These are phyloP conservation scores for Mycena vitilis DNA, from an alignment of 768 basidiomycete species.

Conservation along the genomic window DNA sequence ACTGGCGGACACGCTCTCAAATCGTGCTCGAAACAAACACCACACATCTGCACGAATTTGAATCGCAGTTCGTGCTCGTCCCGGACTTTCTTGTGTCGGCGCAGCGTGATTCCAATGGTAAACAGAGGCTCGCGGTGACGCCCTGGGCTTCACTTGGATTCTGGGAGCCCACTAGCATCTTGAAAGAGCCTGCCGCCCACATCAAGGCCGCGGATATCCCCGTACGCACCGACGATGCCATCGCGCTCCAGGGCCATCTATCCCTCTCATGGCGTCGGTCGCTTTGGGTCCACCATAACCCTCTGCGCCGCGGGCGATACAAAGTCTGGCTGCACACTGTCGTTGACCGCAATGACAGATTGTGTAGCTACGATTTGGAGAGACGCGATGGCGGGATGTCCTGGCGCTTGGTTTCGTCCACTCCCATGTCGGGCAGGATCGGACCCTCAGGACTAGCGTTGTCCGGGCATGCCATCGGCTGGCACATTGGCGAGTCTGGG, in stretches of 20 bases:
- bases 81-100: neutral
- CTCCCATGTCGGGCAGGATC: neutral
- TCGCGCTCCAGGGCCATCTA: neutral
- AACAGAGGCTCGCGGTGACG: neutral
- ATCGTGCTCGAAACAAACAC: neutral
- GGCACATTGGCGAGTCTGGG: neutral
- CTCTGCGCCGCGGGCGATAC: neutral
- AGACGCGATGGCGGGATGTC: neutral
- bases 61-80: slow-evolving; percentile 2
- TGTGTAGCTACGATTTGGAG: neutral
- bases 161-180: slow-evolving; percentile 5
- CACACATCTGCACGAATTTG: neutral
- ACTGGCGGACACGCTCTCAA: slow-evolving; percentile 16
- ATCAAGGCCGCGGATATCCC: neutral
- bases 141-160: neutral
- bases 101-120: neutral
- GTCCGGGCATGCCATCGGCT: neutral
- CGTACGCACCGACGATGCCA: neutral
- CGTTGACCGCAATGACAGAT: neutral
- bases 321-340: slow-evolving; percentile 1
- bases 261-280: too few species aligned
- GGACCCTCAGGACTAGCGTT: neutral
- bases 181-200: neutral
- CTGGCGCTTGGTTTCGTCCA: slow-evolving; percentile 1
- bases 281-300: slow-evolving; percentile 8